Percentiles rank a stretch among this genome's conserved stretches.
These are phyloP conservation scores for Corylus heterophylla DNA, from an alignment of 306 rosid genomes.

Conservation along the genomic window DNA sequence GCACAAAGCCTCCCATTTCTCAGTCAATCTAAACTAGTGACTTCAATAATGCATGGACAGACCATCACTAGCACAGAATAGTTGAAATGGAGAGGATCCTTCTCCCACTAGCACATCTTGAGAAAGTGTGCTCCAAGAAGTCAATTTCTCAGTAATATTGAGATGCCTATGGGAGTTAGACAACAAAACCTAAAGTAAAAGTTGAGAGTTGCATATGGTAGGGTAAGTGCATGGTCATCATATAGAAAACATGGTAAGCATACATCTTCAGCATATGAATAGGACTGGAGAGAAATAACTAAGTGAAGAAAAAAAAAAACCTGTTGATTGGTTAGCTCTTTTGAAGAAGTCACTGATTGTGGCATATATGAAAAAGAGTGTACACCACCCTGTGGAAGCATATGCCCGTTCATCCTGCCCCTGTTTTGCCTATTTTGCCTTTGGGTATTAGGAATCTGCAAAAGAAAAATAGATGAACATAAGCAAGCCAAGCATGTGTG, in stretches of 20 bases:
- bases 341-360: slow-evolving; percentile 41
- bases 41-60: neutral
- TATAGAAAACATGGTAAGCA: slow-evolving; percentile 2
- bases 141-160: neutral
- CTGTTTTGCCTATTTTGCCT: slow-evolving; percentile 70
- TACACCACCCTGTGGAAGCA: slow-evolving; percentile 49
- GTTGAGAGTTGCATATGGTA: neutral
- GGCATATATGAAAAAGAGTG: slow-evolving; percentile 37
- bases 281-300: neutral
- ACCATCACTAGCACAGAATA: slow-evolving; percentile 4
- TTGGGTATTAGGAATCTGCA: slow-evolving; percentile 57
- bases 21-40: neutral
- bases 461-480: slow-evolving; percentile 13
- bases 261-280: slow-evolving; percentile 13
- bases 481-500: slow-evolving; percentile 11
- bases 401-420: slow-evolving; percentile 67
- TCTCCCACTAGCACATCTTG: neutral
- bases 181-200: neutral
- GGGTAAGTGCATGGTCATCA: slow-evolving; percentile 7
- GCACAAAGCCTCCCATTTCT: slow-evolving; percentile 1
- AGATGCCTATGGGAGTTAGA: neutral
- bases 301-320: slow-evolving; percentile 33
- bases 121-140: neutral
- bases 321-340: slow-evolving; percentile 64
- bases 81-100: too few relatives aligned